Base-by-base conservation (phyloP, 768 basidiomycete genomes). In the Lactifluus volemus region DNA sequence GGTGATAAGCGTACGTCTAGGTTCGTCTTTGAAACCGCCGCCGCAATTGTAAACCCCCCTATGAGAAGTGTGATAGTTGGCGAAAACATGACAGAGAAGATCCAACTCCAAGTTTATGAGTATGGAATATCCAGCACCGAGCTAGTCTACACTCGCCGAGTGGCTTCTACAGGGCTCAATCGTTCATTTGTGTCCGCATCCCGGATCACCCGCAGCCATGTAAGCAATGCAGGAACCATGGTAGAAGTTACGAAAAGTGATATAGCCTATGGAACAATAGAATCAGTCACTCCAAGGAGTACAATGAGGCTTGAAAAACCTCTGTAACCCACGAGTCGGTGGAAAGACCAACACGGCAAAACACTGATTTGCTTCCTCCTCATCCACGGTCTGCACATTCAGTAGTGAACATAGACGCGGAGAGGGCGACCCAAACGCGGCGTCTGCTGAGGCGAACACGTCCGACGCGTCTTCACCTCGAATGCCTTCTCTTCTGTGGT, bases 41-140 rank as follows among this genome's bases (percentile, higher is more conserved):
- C 93, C 0, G 97, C 93, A 64, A 98, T 96, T 9, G 96, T 98
- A 79, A 98, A 96, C 34, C 97, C 96, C 10, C 94, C 94, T 65
- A 96, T 92, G 53, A 98, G 85, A 39, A 99, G 88, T 92, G 97
- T 96, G 73, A 99, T 97, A 0, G 95, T 99, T 0, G 94, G 92
- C 0, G 90, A 90, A 74, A 99, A 98, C 93, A 98, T 98, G 52
- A 84, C 80, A 0, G 92, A 90, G 72, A 98, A 98, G 59, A 98
- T 82, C 71, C 81, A 92, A 75, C 92, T 96, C 60, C 25, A 58
- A 64, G 25, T 10, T 15, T 58, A 49, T 49, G 55, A 67, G 42
- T 60, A 41, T 14, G 44, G 25, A 14, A 14, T 9, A 4, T 36
- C 32, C n/a, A 63, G 54, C 41, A 12, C 49, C 59, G 25, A 51